These are phyloP conservation scores for Aegilops sharonensis DNA, from an alignment of 176 grass and related monocot genomes.

Conservation along the genomic window DNA sequence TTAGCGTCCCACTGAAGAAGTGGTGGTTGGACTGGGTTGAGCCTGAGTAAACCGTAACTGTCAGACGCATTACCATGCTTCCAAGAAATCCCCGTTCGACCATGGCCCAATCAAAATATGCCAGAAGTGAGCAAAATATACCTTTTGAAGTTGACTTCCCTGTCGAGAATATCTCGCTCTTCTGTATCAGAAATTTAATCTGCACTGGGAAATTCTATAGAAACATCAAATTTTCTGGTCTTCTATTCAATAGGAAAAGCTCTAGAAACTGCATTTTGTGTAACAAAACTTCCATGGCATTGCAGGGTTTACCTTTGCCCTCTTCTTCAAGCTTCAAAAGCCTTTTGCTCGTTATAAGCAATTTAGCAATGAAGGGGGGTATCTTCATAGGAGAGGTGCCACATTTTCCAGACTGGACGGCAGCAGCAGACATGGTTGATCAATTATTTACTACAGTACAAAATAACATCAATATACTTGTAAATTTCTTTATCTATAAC, in stretches of 20 bases:
- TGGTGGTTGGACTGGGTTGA: neutral
- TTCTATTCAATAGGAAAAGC: neutral
- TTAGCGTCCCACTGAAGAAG: neutral
- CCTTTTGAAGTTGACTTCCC: neutral
- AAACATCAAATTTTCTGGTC: neutral
- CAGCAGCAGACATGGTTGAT: constrained; percentile 43
- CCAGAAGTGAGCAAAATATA: neutral
- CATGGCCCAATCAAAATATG: constrained; percentile 1
- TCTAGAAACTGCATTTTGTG: neutral
- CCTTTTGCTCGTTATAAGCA: constrained; percentile 63
- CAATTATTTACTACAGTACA: constrained; percentile 5
- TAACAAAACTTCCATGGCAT: constrained; percentile 23
- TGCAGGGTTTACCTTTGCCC: constrained; percentile 72
- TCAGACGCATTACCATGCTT: neutral
- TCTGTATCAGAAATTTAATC: neutral
- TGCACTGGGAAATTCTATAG: neutral
- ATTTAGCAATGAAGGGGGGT: constrained; percentile 80
- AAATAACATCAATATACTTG: constrained; percentile 19
- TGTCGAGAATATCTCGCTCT: neutral
- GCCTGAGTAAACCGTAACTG: neutral
- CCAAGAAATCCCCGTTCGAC: neutral
- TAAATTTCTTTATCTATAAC: constrained; percentile 13
- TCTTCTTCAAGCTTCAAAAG: constrained; percentile 50
- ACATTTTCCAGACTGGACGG: constrained; percentile 33
- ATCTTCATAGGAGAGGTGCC: constrained; percentile 73